Percentiles rank a stretch among this genome's conserved stretches.
phyloP scores from a whole-genome alignment of 257 asterid species.

The Solanum tarapatanum region DNA sequence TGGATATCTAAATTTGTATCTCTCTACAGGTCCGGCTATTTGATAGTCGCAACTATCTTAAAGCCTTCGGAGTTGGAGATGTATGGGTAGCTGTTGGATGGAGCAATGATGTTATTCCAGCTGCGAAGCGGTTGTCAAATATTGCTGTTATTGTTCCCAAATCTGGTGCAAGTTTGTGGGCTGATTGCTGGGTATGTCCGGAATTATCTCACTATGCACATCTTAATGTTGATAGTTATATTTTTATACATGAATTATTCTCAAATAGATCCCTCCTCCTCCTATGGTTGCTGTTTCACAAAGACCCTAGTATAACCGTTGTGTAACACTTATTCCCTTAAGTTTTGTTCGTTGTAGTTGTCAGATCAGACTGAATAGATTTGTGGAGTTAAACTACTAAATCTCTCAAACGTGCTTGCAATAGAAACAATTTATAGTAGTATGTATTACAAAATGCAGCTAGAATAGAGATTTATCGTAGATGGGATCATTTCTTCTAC shows the following conservation, averaged over 20 bases:
- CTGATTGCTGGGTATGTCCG: constrained; percentile 80
- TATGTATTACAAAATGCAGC: neutral
- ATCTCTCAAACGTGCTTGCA: neutral
- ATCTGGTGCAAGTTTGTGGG: constrained; percentile 95
- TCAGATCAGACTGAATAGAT: neutral
- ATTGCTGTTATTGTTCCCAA: constrained; percentile 77
- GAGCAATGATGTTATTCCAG: constrained; percentile 88
- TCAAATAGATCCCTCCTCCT: neutral
- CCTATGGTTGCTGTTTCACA: neutral
- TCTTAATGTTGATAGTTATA: neutral
- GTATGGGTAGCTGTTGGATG: constrained; percentile 98
- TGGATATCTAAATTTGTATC: neutral
- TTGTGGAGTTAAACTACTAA: neutral
- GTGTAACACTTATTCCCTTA: neutral
- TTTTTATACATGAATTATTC: neutral
- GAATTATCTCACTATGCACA: neutral
- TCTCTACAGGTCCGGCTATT: constrained; percentile 66
- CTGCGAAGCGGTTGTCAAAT: constrained; percentile 77
- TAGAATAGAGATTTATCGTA: neutral
- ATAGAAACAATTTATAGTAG: neutral
- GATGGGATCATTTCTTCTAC: neutral
- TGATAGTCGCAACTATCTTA: constrained; percentile 70
- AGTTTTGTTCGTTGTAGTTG: neutral
- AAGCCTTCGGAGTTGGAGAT: constrained; percentile 80
- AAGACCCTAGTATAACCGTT: neutral